Conservation (phyloP, 257 asterid genomes). For the Thymus mandschuricus region DNA sequence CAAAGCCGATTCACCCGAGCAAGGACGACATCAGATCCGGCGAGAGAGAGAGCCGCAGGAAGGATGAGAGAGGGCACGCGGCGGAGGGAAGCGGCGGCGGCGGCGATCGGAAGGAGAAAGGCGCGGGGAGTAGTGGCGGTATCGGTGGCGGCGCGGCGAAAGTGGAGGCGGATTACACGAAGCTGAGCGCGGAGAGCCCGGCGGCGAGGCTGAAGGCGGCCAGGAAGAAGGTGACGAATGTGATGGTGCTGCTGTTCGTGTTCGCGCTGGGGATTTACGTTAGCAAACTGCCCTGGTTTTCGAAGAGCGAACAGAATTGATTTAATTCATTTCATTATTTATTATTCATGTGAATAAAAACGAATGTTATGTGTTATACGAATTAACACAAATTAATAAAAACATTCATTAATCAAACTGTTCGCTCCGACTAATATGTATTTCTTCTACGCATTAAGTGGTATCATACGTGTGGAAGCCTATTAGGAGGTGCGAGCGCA, state of each 20-base stretch:
- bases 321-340: too few species aligned
- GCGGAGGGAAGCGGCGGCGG: slow-evolving; percentile 1
- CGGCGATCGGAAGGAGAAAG: neutral
- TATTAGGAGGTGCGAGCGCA: too few species aligned
- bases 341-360: too few species aligned
- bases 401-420: too few species aligned
- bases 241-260: slow-evolving; percentile 42
- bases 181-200: slow-evolving; percentile 30
- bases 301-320: neutral
- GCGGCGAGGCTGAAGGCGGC: slow-evolving; percentile 51
- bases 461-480: too few species aligned
- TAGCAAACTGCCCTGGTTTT: slow-evolving; percentile 39
- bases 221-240: slow-evolving; percentile 40
- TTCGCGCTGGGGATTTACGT: slow-evolving; percentile 51
- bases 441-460: too few species aligned
- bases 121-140: neutral
- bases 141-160: neutral
- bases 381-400: too few species aligned
- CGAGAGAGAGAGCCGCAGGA: neutral
- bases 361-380: too few species aligned
- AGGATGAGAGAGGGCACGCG: neutral
- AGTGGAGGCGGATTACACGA: slow-evolving; percentile 17
- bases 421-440: too few species aligned
- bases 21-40: neutral
- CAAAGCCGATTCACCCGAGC: neutral